Percentiles rank a stretch among this genome's conserved stretches.
Conservation (phyloP, 1,284 basidiomycete species). For the Tausonia pullulans region DNA sequence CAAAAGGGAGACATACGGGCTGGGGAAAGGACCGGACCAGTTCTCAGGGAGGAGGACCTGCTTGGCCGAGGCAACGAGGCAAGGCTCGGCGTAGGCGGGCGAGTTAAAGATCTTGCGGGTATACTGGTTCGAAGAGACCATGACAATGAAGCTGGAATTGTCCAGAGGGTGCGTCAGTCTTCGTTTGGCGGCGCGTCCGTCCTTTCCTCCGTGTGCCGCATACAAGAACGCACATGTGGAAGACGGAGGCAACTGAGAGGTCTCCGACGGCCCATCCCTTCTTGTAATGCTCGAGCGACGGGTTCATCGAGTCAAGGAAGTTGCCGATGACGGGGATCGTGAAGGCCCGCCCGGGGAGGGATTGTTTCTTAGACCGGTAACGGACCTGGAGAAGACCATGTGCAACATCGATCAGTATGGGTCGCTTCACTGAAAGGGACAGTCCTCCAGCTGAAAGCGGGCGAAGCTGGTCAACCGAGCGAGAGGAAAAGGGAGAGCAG, state of each 20-base stretch:
- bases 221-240: conserved; percentile 64
- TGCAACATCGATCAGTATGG: background rate
- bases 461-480: background rate
- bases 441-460: background rate
- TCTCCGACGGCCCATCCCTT: conserved; percentile 76
- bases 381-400: conserved; percentile 46
- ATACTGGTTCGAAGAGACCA: conserved; percentile 83
- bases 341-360: conserved; percentile 76
- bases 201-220: background rate
- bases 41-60: conserved; percentile 77
- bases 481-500: background rate
- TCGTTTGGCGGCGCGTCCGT: background rate
- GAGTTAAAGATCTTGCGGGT: conserved; percentile 89
- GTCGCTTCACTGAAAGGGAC: background rate
- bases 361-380: conserved; percentile 74
- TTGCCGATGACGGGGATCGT: conserved; percentile 91
- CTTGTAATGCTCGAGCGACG: conserved; percentile 79
- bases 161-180: background rate
- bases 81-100: conserved; percentile 78
- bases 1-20: background rate
- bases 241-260: conserved; percentile 77
- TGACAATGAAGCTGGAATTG: conserved; percentile 77
- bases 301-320: conserved; percentile 78
- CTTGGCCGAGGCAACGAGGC: conserved; percentile 87
- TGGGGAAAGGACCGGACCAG: conserved; percentile 47